Conservation (phyloP, 2,329 filamentous ascomycete genomes). For the Zymoseptoria ardabiliae region DNA sequence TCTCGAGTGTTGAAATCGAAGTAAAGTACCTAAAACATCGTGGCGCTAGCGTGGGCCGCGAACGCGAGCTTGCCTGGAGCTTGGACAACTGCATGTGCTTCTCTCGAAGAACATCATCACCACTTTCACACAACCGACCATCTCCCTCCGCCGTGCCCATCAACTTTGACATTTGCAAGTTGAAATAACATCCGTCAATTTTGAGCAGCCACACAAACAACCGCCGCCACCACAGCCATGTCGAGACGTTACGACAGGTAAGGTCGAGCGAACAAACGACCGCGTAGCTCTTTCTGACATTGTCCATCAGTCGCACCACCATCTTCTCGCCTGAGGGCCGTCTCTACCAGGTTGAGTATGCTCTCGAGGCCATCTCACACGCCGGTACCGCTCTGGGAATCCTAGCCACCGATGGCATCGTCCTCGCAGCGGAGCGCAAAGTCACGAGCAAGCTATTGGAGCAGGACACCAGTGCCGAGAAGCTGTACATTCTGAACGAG, state of each 20-base stretch:
- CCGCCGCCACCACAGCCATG: slow-evolving; percentile 16
- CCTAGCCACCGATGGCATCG: slow-evolving; percentile 95
- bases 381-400: slow-evolving; percentile 95
- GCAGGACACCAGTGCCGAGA: slow-evolving; percentile 98
- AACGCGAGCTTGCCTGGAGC: slow-evolving; percentile 4
- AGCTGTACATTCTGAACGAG: slow-evolving; percentile 99
- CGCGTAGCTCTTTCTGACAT: background rate
- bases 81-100: slow-evolving; percentile 3
- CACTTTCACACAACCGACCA: background rate
- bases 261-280: background rate
- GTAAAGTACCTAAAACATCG: background rate
- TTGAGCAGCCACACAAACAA: background rate
- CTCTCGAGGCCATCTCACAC: slow-evolving; percentile 95
- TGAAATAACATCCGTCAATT: background rate
- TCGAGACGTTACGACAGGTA: slow-evolving; percentile 30
- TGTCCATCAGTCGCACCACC: slow-evolving; percentile 54
- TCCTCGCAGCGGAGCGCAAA: slow-evolving; percentile 95
- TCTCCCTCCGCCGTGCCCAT: background rate
- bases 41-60: background rate
- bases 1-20: background rate
- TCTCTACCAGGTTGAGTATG: slow-evolving; percentile 99
- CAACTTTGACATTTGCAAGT: background rate
- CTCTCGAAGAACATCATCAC: background rate
- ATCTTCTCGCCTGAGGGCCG: slow-evolving; percentile 99
- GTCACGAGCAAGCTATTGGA: slow-evolving; percentile 98